Percentiles rank a stretch among this genome's conserved stretches.
Conservation (phyloP, 2,329 filamentous ascomycete species). For the Trichoderma sp. region DNA sequence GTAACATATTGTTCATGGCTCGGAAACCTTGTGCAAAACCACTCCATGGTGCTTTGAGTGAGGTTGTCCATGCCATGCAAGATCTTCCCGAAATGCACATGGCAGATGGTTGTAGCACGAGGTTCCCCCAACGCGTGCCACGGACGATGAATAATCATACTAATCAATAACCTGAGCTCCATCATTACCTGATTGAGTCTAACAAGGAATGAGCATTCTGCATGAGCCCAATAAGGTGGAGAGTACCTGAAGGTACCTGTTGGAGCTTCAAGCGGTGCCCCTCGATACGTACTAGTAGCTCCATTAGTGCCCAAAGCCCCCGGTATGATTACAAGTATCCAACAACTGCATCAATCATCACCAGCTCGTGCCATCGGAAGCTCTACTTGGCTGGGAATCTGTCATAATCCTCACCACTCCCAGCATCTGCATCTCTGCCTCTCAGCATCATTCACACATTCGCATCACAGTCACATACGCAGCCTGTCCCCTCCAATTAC, state of each 20-base stretch:
- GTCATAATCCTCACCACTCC: not conserved
- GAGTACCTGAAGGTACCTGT: no score
- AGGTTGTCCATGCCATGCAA: no score
- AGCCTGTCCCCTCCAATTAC: not conserved
- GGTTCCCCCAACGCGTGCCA: not conserved
- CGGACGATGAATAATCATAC: not conserved
- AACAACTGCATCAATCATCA: constrained; percentile 12
- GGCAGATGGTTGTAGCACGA: no score
- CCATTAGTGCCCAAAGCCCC: not conserved
- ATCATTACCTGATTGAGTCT: not conserved
- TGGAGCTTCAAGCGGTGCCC: not conserved
- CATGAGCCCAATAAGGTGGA: not conserved
- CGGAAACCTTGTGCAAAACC: no score
- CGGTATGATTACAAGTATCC: not conserved
- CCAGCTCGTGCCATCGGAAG: not conserved
- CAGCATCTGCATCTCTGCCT: not conserved
- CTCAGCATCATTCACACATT: not conserved
- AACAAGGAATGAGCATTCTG: not conserved
- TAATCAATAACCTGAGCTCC: not conserved
- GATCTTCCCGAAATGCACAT: no score
- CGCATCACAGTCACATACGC: not conserved
- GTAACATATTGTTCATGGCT: no score
- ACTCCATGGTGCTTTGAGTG: no score
- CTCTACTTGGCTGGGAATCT: not conserved
- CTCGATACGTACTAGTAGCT: not conserved